A percentile compares a stretch with the other conserved stretches of the same genome.
phyloP scores from a whole-genome alignment of 108 stramenopile genomes.

The Skeletonema marinoi region DNA sequence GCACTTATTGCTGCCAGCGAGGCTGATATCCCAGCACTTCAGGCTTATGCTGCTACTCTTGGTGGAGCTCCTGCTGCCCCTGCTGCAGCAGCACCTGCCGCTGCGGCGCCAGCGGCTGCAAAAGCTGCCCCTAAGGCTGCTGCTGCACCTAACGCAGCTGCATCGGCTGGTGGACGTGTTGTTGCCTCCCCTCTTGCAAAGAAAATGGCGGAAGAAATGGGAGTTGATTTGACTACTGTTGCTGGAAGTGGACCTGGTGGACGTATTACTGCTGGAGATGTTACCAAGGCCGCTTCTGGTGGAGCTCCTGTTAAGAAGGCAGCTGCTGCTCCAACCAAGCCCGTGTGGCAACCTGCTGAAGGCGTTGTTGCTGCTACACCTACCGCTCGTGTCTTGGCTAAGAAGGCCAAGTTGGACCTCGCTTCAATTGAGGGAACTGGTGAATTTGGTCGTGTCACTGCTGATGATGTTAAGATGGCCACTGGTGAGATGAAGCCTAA shows the following conservation, averaged over 20 bases:
- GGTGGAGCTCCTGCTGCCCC: constrained; percentile 54
- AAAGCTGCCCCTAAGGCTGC: constrained; percentile 61
- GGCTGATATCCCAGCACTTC: constrained; percentile 76
- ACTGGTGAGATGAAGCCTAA: constrained; percentile 87
- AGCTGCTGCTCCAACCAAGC: constrained; percentile 63
- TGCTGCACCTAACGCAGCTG: constrained; percentile 53
- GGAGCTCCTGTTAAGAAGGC: constrained; percentile 63
- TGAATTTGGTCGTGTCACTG: constrained; percentile 93
- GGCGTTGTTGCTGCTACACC: constrained; percentile 89
- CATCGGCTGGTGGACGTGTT: constrained; percentile 82
- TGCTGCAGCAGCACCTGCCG: constrained; percentile 57
- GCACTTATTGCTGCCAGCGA: constrained; percentile 87
- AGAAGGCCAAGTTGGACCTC: constrained; percentile 90
- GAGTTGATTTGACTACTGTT: constrained; percentile 85
- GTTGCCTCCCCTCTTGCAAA: constrained; percentile 95
- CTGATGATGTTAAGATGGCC: constrained; percentile 89
- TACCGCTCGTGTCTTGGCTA: constrained; percentile 77
- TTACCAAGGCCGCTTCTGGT: constrained; percentile 74
- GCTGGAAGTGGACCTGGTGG: constrained; percentile 92
- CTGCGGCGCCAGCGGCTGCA: constrained; percentile 60
- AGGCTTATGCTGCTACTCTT: constrained; percentile 72
- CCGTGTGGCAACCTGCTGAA: constrained; percentile 83
- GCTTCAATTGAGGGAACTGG: constrained; percentile 87
- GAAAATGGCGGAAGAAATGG: constrained; percentile 85
- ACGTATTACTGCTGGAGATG: constrained; percentile 86